These are phyloP conservation scores for Cyclocybe cylindracea DNA, from an alignment of 768 basidiomycete species.

Conservation along the genomic window DNA sequence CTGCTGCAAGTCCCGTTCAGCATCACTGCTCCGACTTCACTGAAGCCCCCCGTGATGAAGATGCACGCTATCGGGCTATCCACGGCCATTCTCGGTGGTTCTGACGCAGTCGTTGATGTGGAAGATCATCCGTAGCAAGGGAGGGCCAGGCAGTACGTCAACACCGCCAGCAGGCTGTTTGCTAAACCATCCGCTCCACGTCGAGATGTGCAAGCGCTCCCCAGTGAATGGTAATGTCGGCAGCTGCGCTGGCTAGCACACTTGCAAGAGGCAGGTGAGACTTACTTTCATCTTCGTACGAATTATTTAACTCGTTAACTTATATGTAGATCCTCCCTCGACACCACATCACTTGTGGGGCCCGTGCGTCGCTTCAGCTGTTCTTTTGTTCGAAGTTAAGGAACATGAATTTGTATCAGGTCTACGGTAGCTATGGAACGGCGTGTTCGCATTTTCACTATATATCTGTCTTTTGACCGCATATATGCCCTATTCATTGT, in stretches of 20 bases:
- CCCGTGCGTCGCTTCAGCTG: slow-evolving; percentile 69
- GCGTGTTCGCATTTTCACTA: too few species aligned
- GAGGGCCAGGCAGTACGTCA: slow-evolving; percentile 95
- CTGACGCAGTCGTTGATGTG: slow-evolving; percentile 84
- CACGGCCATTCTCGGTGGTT: slow-evolving; percentile 62
- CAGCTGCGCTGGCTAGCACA: slow-evolving; percentile 93
- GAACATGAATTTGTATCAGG: too few species aligned
- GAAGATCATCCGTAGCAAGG: slow-evolving; percentile 90
- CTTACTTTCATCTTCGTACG: neutral
- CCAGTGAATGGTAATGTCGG: slow-evolving; percentile 87
- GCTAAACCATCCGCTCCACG: slow-evolving; percentile 66
- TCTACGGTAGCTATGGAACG: too few species aligned
- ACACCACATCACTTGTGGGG: slow-evolving; percentile 91
- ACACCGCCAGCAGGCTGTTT: slow-evolving; percentile 84
- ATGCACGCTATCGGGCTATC: slow-evolving; percentile 91
- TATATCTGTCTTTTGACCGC: too few species aligned
- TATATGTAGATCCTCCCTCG: slow-evolving; percentile 73
- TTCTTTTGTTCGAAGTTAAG: too few species aligned
- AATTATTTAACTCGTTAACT: slow-evolving; percentile 1
- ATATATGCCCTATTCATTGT: too few species aligned
- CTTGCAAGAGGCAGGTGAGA: slow-evolving; percentile 93
- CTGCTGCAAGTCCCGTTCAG: slow-evolving; percentile 68
- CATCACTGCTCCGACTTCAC: slow-evolving; percentile 31
- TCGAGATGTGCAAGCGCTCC: slow-evolving; percentile 71
- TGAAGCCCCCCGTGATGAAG: slow-evolving; percentile 60